Evolutionary conservation across 2,329 filamentous ascomycete genomes (phyloP), one percentile per base, ranked within the genome.

Genomic region (Cladosporium sp.): DNA sequence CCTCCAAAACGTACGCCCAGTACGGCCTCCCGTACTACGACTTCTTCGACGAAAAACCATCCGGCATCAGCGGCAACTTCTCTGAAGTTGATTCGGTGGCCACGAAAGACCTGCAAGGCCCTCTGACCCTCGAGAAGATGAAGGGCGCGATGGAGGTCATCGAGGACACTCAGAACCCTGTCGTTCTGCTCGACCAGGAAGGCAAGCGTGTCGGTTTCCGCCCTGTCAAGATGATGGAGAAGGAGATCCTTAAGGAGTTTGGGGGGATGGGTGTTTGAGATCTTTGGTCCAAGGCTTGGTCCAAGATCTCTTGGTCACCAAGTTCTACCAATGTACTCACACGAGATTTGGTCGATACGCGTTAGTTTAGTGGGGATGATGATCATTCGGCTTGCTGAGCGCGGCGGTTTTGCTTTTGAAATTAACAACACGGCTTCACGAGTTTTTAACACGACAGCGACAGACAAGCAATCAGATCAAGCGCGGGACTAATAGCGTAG

Each of bases 1-100:
- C 60, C 4, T 62, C 65, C 4, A 13, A 57, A 15, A 59, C 59
- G 0, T 75, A 76, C 51, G 56, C 59, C 15, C 8, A 54, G 1
- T 20, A 60, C 22, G 66, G 66, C 2, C 54, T 65, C 2, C 68
- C 69, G 0, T 74, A 73, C 61, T 74, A 62, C 58, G 51, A 57
- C 3, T 49, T 63, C 20, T 65, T 59, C 51, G 53, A 67, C 19
- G 64, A 67, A 45, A 52, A 51, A 49, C 55, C 56, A 7, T 62
- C 55, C 18, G 57, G 57, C 16, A 55, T 67, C 11, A 48, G 46
- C 19, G 64, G 66, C 11, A 46, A 62, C 20, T 67, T 67, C 47
- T 22, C 43, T 9, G 29, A 32, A 4, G 52, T 67, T 45, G 60
- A 60, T 40, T 66, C 62, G 1, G 51, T 68, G 5, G 59, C 56